Evolutionary conservation across 805 yeast species (phyloP), one percentile per base, ranked within the genome.

Genomic region (Candida silvatica): DNA sequence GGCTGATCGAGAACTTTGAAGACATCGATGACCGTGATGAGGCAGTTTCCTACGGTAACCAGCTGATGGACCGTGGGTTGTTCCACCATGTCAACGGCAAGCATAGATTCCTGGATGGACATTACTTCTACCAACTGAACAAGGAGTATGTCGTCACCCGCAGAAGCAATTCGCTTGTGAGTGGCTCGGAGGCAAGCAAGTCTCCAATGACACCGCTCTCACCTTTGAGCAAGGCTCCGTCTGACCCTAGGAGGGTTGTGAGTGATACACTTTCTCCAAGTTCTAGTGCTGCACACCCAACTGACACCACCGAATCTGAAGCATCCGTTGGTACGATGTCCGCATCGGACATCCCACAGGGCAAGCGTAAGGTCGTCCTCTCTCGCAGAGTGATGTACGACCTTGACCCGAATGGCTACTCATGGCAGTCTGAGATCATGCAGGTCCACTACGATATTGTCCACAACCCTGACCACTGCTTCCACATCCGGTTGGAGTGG

Each of bases 401-500:
- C 52, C 71, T 86, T 14, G 98, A 92, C 51, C 83, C 90, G 0
- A 60, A 67, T 20, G 62, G 66, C 3, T 68, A 75, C 40, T 85
- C 96, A 0, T 77, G 76, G 54, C 73, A 87, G 37, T 80, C 81
- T 0, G 98, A 92, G 46, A 56, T 77, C 3, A 65, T 87, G 30
- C 75, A 77, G 5, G 86, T 92, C 1, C 97, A 90, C 57, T 84
- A 85, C 49, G 99, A 92, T 52, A 69, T 79, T 29, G 88, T 88
- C 3, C 96, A 87, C 54, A 90, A 88, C 51, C 96, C 97, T 0
- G 90, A 83, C 45, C 95, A 88, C 48, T 88, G 97, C 51, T 92
- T 79, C 61, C 97, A 90, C 50, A 70, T 92, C 22, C 66, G 95
- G 31, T 56, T 90, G 11, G 97, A 92, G 52, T 92, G 99, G 99